These are phyloP conservation scores for Podospora didyma DNA, from an alignment of 495 filamentous ascomycete species.

Conservation along the genomic window DNA sequence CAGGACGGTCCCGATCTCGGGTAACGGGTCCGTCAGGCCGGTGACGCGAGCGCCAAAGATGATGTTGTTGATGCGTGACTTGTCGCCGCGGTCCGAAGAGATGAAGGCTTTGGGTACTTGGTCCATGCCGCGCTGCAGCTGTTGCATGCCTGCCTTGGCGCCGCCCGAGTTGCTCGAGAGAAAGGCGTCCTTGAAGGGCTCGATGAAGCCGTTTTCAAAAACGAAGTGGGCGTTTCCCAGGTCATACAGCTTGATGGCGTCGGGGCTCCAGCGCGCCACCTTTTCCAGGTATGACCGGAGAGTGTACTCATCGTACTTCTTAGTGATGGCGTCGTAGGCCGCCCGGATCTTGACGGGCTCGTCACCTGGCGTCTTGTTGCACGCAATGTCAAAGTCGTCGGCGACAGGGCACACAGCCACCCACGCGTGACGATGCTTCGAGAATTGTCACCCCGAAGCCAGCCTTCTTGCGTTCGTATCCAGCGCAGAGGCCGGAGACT, in stretches of 20 bases:
- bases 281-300: neutral
- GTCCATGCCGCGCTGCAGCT: neutral
- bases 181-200: slow-evolving; percentile 7
- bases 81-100: neutral
- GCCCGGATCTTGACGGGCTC: neutral
- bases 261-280: slow-evolving; percentile 3
- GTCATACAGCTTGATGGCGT: slow-evolving; percentile 6
- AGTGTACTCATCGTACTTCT: neutral
- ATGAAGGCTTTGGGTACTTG: slow-evolving; percentile 5
- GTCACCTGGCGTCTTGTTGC: neutral
- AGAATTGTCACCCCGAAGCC: neutral
- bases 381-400: neutral
- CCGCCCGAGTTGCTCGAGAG: neutral
- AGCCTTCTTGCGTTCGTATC: neutral
- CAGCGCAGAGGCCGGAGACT: too few species aligned
- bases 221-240: slow-evolving; percentile 11
- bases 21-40: neutral
- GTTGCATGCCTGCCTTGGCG: neutral
- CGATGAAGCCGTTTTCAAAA: slow-evolving; percentile 11
- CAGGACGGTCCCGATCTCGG: neutral
- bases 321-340: neutral
- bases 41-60: slow-evolving; percentile 3
- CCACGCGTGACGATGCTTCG: neutral
- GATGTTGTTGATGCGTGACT: slow-evolving; percentile 2
- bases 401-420: neutral